Evolutionary conservation across 1,284 basidiomycete genomes (phyloP).

Genomic region (Austroboletus novae-zelandiae): DNA sequence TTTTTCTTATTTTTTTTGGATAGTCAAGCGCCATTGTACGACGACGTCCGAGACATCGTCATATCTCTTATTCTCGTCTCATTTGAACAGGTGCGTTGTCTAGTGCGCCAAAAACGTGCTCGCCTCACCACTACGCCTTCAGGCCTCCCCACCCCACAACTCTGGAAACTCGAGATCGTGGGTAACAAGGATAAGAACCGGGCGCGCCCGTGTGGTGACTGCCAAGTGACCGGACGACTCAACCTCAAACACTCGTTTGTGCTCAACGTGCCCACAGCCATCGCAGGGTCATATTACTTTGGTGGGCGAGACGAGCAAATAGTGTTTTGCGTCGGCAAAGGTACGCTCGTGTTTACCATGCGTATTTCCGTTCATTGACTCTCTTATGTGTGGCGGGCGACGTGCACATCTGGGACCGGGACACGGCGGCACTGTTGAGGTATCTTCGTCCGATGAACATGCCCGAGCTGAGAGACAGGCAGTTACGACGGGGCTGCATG

Average conservation of each 20-base stretch:
- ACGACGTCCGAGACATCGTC: slow-evolving; percentile 74
- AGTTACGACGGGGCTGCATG: slow-evolving; percentile 70
- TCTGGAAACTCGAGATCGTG: slow-evolving; percentile 71
- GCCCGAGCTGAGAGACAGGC: slow-evolving; percentile 55
- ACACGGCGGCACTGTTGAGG: slow-evolving; percentile 65
- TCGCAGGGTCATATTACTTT: slow-evolving; percentile 76
- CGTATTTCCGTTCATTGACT: too few relatives aligned
- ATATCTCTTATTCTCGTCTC: slow-evolving; percentile 60
- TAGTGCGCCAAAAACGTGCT: neutral
- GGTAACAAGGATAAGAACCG: slow-evolving; percentile 40
- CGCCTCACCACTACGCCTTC: neutral
- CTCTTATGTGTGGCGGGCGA: slow-evolving; percentile 57
- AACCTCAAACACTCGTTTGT: slow-evolving; percentile 67
- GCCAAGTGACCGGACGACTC: slow-evolving; percentile 43
- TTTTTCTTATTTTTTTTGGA: neutral
- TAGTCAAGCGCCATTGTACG: slow-evolving; percentile 72
- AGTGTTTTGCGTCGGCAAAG: slow-evolving; percentile 74
- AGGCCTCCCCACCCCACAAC: slow-evolving; percentile 69
- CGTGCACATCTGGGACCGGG: slow-evolving; percentile 82
- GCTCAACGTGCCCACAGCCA: slow-evolving; percentile 64
- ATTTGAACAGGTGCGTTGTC: slow-evolving; percentile 47
- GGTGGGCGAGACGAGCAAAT: slow-evolving; percentile 73
- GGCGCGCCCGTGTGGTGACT: slow-evolving; percentile 20
- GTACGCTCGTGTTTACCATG: slow-evolving; percentile 31
- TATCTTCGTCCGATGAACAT: slow-evolving; percentile 52